These are phyloP conservation scores for Nepenthes alata DNA, from an alignment of 179 eudicot genomes.

Conservation along the genomic window DNA sequence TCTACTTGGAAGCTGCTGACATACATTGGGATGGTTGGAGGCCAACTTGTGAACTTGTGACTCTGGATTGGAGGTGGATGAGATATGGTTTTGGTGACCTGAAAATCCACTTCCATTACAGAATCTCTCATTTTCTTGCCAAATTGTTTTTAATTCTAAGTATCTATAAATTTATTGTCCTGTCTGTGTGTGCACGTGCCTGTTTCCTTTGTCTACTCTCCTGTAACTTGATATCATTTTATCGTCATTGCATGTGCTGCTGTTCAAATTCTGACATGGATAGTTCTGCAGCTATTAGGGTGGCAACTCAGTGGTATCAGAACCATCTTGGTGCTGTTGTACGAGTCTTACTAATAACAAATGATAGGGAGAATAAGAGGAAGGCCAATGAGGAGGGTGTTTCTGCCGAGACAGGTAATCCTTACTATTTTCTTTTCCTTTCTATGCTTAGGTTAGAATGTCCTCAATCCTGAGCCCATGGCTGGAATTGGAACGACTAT, in stretches of 20 bases:
- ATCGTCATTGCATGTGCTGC: not conserved
- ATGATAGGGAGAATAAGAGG: slow-evolving; percentile 81
- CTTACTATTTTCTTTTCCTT: not conserved
- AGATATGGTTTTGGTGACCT: too few species aligned
- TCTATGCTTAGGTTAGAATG: not conserved
- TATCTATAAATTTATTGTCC: too few species aligned
- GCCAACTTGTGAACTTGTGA: too few species aligned
- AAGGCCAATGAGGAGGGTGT: slow-evolving; percentile 89
- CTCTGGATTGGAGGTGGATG: too few species aligned
- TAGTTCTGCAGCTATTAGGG: slow-evolving; percentile 72
- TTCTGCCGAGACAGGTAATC: slow-evolving; percentile 73
- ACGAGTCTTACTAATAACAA: slow-evolving; percentile 64
- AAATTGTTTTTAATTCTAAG: too few species aligned
- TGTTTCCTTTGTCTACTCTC: too few species aligned
- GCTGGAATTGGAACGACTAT: not conserved
- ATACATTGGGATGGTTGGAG: too few species aligned
- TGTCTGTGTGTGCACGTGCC: too few species aligned
- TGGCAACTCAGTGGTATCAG: slow-evolving; percentile 90
- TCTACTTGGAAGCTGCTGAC: too few species aligned
- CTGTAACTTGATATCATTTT: not conserved
- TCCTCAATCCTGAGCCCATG: not conserved
- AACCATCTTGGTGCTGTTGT: slow-evolving; percentile 59
- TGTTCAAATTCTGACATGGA: slow-evolving; percentile 12
- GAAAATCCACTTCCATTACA: too few species aligned
- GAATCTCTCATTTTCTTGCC: too few species aligned